Base-by-base conservation (phyloP, 345 rosid genomes). In the Eucalyptus curtisii region DNA sequence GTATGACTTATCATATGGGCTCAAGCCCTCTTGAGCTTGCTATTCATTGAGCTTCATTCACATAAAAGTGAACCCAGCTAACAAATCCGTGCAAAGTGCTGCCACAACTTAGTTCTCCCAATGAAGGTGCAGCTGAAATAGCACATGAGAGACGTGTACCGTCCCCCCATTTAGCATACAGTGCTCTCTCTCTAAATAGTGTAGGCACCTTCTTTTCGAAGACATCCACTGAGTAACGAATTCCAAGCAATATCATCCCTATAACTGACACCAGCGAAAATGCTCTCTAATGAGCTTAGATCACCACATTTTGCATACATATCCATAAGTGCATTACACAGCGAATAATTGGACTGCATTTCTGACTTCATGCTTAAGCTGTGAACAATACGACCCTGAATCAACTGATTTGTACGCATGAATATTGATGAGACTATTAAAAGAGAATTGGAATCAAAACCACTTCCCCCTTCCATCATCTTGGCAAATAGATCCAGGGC, bases 201-300 rank as follows among this genome's bases (percentile, higher is more conserved):
- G 64, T 91, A 94, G 89, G 47, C 95, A 91, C 87, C 88, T 91
- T 44, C 85, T 88, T n/a, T n/a, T n/a, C n/a, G 89, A 89, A 93
- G 93, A 92, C 91, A 93, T 61, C 93, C 94, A 30, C 91, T 93
- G 89, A 94, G 37, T 37, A 94, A 85, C 13, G 96, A 91, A 90
- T 95, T 96, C 97, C 97, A 96, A 89, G 96, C 91, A 82, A 95
- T 90, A 86, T 89, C 52, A 55, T 95, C 97, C 91, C 92, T 90
- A n/a, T 40, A 61, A 42, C 87, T 91, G 92, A 93, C 91, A 88
- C 89, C 89, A 17, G 48, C 40, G 31, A 94, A 94, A 86, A 91
- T 82, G 80, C 88, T 45, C 90, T 92, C 94, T 4, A 93, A 91
- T 4, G 95, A 93, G 87, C 88, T 85, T 88, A 94, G 89, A 88